Base-by-base conservation (phyloP, 2,329 filamentous ascomycete species). In the Colletotrichum brevisporum region DNA sequence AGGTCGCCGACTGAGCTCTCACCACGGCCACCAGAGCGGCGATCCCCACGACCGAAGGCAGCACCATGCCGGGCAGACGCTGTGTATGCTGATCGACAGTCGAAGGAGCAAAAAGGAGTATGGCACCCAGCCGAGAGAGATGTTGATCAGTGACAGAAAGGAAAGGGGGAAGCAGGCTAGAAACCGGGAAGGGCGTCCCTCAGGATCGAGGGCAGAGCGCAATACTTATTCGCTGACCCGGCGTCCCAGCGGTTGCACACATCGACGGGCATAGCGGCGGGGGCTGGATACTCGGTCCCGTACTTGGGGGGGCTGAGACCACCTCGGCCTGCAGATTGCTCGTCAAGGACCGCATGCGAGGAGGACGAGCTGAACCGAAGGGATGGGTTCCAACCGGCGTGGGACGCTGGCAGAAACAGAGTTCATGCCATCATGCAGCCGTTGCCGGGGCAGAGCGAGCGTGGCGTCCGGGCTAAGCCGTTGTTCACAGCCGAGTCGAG, bases 161-260 rank as follows among this genome's bases (percentile, higher is more conserved):
- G 24, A 31, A 52, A 31, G 41, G 45, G 15, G 15, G 15, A 47
- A 57, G 26, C 16, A 50, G 41, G 16, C 16, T 36, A 48, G 56
- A 24, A 24, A 21, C 15, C 21, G 18, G 57, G 27, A 18, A 48
- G 27, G 39, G 10, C 8, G 21, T 41, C 43, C 6, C 15, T 8
- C 8, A 21, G 43, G 62, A 27, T 13, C 15, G 4, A 21, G 18
- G 24, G 36, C 41, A 16, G 41, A 43, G 36, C 43, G 26, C 48
- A 66, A 48, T 69, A 66, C 62, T 67, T 67, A 69, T 69, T 54
- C 27, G 36, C 51, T 39, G 63, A 39, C 18, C 4, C 16, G 16
- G 47, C n/a, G 15, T 54, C 48, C 13, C 27, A 31, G 27, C 12
- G 16, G 24, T 41, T 16, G 41, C 21, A 26, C 16, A 48, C 51